Conservation (phyloP, 441 rosid genomes). For the Corymbia citriodora region DNA sequence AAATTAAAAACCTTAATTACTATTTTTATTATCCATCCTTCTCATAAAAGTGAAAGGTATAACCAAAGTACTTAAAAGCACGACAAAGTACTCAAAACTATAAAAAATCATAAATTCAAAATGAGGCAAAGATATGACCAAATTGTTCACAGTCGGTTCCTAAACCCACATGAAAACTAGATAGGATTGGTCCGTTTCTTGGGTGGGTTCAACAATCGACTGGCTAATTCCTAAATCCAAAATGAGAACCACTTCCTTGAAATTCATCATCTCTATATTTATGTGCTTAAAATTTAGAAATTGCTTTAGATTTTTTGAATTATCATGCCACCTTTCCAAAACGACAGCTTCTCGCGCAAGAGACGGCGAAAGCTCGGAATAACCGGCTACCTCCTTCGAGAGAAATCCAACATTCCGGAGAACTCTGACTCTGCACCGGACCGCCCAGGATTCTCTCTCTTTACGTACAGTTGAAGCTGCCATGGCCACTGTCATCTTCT, state of each 20-base stretch:
- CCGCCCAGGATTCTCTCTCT: neutral
- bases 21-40: neutral
- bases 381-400: neutral
- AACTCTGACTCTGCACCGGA: neutral
- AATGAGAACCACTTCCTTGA: neutral
- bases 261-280: neutral
- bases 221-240: fast-evolving
- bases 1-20: no score
- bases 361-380: neutral
- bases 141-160: fast-evolving
- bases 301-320: neutral
- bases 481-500: neutral
- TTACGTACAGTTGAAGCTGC: neutral
- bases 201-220: neutral
- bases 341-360: neutral
- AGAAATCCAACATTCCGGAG: neutral
- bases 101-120: neutral
- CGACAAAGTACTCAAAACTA: no score
- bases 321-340: neutral
- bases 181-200: no score
- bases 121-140: neutral
- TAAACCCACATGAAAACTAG: neutral
- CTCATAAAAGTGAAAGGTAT: neutral
- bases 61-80: neutral
- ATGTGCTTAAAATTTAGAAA: neutral